Base-by-base conservation (phyloP, 2,329 filamentous ascomycete species). In the Seiridium unicorne region DNA sequence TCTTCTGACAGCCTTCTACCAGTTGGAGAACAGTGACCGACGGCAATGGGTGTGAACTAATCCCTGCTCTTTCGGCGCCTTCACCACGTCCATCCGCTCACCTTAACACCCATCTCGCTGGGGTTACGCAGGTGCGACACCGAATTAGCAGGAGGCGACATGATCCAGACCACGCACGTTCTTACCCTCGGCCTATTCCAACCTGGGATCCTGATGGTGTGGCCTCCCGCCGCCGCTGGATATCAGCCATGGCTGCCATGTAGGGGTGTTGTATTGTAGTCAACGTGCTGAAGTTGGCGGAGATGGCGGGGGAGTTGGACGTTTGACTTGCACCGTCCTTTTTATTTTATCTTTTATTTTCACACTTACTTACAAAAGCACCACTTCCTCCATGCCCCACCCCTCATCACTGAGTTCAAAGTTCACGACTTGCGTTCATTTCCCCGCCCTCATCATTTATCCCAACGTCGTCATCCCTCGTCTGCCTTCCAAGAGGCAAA, bases 51-150 rank as follows among this genome's bases (percentile, higher is more conserved):
- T 55, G 53, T 18, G 53, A 44, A 44, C 34, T 18, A 55, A 31
- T 35, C 53, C 53, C 11, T 42, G 36, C 53, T 55, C n/a, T 48
- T 42, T 44, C 53, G 53, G 53, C 35, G 53, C 32, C n/a, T 55
- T 55, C 53, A 13, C 53, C 53, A 55, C 36, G 53, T 55, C 44
- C 18, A 32, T 10, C 40, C 38, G 38, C 11, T 38, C 32, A 35
- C 49, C 13, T 42, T 7, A 42, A 42, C 38, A 13, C 38, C 13
- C 38, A 13, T 42, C 13, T 13, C 38, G 38, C 13, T 42, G 38
- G 13, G 38, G 49, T 53, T 53, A 53, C 49, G 49, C 32, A 53
- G 49, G 34, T 53, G 49, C 38, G 38, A 53, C 49, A 53, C 34
- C 32, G 34, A 38, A 36, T 10, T 34, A 53, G 49, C 49, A 38